Evolutionary conservation across 2,329 filamentous ascomycete genomes (phyloP).

Genomic region (Aspergillus spinulosporus): DNA sequence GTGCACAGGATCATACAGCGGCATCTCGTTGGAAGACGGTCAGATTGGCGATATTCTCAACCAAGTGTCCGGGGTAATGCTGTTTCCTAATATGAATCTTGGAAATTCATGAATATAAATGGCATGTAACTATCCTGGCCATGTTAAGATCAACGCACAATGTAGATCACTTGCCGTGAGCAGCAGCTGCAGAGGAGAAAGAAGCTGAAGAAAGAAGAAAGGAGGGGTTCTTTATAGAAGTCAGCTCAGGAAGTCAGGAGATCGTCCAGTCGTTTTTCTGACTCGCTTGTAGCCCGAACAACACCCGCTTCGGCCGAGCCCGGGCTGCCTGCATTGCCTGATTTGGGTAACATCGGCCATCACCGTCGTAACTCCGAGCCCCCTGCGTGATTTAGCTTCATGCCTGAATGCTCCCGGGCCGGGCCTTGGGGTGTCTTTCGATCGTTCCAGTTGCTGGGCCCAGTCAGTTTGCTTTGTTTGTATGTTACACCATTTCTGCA

Average conservation of each 20-base stretch:
- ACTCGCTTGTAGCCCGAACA: slow-evolving; percentile 1
- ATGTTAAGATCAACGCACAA: not conserved
- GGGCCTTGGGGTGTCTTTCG: too few relatives aligned
- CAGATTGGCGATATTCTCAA: slow-evolving; percentile 35
- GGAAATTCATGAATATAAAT: slow-evolving; percentile 12
- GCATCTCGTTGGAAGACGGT: slow-evolving; percentile 22
- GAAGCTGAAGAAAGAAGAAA: not conserved
- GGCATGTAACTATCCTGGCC: not conserved
- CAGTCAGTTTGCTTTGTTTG: too few relatives aligned
- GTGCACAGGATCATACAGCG: slow-evolving; percentile 11
- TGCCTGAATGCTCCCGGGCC: too few relatives aligned
- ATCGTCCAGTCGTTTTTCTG: not conserved
- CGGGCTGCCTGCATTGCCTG: not conserved
- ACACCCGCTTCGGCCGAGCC: slow-evolving; percentile 16
- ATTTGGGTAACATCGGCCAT: not conserved
- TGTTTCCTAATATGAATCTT: slow-evolving; percentile 35
- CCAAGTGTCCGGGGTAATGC: slow-evolving; percentile 38
- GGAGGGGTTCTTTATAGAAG: slow-evolving; percentile 7
- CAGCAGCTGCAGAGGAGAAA: not conserved
- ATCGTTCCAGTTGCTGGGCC: too few relatives aligned
- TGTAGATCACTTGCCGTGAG: not conserved
- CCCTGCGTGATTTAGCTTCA: not conserved
- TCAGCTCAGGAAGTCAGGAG: not conserved
- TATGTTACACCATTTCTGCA: too few relatives aligned
- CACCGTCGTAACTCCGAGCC: not conserved